Conservation (phyloP, 163 green algal genomes). For the Coccomyxa subellipsoidea region DNA sequence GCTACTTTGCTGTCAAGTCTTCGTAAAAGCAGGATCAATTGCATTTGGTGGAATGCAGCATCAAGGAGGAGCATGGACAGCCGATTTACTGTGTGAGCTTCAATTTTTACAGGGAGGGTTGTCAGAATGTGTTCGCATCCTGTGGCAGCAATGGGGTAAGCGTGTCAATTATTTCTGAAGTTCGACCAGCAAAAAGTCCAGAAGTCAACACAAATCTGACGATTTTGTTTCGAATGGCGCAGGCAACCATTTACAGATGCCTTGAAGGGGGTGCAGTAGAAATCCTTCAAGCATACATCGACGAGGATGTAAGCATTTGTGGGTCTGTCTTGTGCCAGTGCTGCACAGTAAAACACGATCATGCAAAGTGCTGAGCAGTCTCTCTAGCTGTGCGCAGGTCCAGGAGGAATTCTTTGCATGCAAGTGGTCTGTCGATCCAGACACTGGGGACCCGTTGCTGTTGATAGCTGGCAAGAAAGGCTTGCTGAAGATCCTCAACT, state of each 20-base stretch:
- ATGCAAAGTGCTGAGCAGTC: not conserved
- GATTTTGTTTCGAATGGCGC: no score
- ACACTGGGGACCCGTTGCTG: conserved; percentile 60
- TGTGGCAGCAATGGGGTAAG: conserved; percentile 60
- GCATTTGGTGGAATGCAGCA: not conserved
- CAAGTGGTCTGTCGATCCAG: conserved; percentile 57
- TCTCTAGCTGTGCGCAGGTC: conserved; percentile 22
- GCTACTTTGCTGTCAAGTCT: not conserved
- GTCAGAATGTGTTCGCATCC: conserved; percentile 70
- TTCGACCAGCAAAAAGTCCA: no score
- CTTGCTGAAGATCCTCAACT: conserved; percentile 75
- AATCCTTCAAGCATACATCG: conserved; percentile 66
- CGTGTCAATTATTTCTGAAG: no score
- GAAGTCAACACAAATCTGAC: no score
- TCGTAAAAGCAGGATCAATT: not conserved
- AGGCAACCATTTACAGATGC: conserved; percentile 71
- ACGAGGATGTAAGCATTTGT: conserved; percentile 59
- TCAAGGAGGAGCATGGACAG: conserved; percentile 14
- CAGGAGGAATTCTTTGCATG: conserved; percentile 74
- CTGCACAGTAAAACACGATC: not conserved
- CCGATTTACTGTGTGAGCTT: conserved; percentile 75
- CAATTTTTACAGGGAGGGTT: conserved; percentile 53
- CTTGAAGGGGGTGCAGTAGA: conserved; percentile 42
- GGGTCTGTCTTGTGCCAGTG: not conserved
- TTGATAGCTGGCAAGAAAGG: conserved; percentile 65